Percentiles rank a stretch among this genome's conserved stretches.
These are phyloP conservation scores for Calocybe indica DNA, from an alignment of 768 basidiomycete species.

Conservation along the genomic window DNA sequence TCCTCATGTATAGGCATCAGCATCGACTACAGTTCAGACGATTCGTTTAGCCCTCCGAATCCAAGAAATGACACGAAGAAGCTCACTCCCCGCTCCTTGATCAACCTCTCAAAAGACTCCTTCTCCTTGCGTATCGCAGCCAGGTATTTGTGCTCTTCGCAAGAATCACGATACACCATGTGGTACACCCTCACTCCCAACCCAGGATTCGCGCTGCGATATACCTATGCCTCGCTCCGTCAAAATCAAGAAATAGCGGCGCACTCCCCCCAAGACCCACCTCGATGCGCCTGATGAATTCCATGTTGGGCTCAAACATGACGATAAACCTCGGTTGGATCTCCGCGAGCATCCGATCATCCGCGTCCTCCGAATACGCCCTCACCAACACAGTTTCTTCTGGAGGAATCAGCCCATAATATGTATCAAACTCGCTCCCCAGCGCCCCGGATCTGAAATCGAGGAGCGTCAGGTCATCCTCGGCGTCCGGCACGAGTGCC, in stretches of 20 bases:
- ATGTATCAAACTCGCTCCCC: slow-evolving; percentile 59
- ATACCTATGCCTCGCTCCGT: slow-evolving; percentile 48
- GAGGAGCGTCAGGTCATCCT: slow-evolving; percentile 21
- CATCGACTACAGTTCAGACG: slow-evolving; percentile 59
- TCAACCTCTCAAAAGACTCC: slow-evolving; percentile 87
- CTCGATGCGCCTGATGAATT: slow-evolving; percentile 90
- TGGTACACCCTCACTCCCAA: slow-evolving; percentile 88
- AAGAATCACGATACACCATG: slow-evolving; percentile 89
- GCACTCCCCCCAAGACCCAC: slow-evolving; percentile 31
- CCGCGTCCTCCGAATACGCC: slow-evolving; percentile 87
- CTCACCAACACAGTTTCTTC: slow-evolving; percentile 82
- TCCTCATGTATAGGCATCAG: slow-evolving; percentile 77
- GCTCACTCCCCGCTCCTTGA: slow-evolving; percentile 86
- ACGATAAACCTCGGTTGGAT: slow-evolving; percentile 88
- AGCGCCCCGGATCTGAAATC: slow-evolving; percentile 33
- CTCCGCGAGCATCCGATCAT: slow-evolving; percentile 84
- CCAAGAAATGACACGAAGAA: no score
- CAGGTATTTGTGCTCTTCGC: slow-evolving; percentile 94
- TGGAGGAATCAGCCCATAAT: slow-evolving; percentile 74
- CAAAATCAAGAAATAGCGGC: not conserved
- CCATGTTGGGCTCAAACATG: slow-evolving; percentile 92
- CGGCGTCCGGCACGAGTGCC: slow-evolving; percentile 12
- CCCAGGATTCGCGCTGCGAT: slow-evolving; percentile 78
- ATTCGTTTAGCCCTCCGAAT: not conserved
- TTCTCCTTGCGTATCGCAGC: slow-evolving; percentile 87